Evolutionary conservation across 148 eudicot species (phyloP).

Genomic region (Camellia granthamiana): DNA sequence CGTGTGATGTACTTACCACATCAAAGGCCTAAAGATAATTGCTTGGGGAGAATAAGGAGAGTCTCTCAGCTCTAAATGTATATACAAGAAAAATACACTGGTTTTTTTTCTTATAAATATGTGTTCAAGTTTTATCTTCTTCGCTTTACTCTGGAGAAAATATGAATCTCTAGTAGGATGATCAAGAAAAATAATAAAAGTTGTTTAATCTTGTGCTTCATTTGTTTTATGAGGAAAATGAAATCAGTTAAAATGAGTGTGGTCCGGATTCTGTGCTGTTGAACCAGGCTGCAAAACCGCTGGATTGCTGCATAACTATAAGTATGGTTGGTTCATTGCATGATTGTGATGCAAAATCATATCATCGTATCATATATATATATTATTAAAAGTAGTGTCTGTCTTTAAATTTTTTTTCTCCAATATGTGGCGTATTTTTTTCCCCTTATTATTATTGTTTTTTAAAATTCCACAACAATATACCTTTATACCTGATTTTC

Average conservation of each 20-base stretch:
- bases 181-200: background rate
- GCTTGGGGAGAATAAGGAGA: slow-evolving; percentile 58
- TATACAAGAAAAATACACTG: background rate
- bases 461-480: no score
- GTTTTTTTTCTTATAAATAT: background rate
- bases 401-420: no score
- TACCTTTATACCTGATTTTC: no score
- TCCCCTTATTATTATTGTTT: no score
- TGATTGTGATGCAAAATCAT: no score
- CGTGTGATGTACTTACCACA: slow-evolving; percentile 64
- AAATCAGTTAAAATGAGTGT: background rate
- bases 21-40: slow-evolving; percentile 81
- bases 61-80: slow-evolving; percentile 16
- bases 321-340: no score
- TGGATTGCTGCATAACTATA: no score
- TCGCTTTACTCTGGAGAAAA: background rate
- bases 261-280: no score
- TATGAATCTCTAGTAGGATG: background rate
- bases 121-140: background rate
- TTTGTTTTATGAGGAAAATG: background rate
- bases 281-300: no score
- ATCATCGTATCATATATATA: no score
- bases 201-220: background rate
- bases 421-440: no score
- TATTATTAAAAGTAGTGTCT: no score